phyloP scores from a whole-genome alignment of 139 green algal species.

The Chlamydomonas asymmetrica region DNA sequence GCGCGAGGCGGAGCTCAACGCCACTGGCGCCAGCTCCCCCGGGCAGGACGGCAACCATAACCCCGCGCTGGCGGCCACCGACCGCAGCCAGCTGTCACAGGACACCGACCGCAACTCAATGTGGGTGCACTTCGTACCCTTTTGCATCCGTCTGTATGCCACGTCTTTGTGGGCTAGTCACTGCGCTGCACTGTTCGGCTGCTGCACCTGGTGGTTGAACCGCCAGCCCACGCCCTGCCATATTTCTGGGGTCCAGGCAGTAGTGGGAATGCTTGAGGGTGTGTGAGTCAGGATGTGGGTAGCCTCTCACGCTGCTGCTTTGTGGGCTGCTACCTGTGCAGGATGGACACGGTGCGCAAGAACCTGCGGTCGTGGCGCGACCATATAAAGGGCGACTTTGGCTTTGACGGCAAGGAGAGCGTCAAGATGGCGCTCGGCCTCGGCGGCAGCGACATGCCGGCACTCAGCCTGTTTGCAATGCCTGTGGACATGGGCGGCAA shows the following conservation, averaged over 20 bases:
- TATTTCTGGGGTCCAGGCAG: no score
- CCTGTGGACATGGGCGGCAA: slow-evolving; percentile 1
- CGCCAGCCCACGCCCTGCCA: no score
- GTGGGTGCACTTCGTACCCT: no score
- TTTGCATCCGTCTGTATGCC: background rate
- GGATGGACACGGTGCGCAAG: slow-evolving; percentile 22
- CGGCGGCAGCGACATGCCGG: slow-evolving; percentile 29
- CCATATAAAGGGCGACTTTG: slow-evolving; percentile 29
- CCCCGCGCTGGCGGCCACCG: background rate
- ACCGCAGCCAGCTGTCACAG: slow-evolving; percentile 5
- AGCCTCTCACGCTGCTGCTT: background rate
- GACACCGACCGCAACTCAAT: slow-evolving; percentile 2
- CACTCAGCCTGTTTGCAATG: slow-evolving; percentile 33
- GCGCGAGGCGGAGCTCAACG: no score
- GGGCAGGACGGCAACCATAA: no score
- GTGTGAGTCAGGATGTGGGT: background rate
- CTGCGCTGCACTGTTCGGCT: background rate
- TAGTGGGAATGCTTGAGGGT: background rate
- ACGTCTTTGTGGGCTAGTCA: background rate
- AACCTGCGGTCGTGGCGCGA: slow-evolving; percentile 6
- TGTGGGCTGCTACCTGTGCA: background rate
- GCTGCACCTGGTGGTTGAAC: background rate
- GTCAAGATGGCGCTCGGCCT: slow-evolving; percentile 37
- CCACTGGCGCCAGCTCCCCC: no score
- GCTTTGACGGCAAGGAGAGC: slow-evolving; percentile 23